Base-by-base conservation (phyloP, 148 eudicot genomes). In the Camellia sinensis region DNA sequence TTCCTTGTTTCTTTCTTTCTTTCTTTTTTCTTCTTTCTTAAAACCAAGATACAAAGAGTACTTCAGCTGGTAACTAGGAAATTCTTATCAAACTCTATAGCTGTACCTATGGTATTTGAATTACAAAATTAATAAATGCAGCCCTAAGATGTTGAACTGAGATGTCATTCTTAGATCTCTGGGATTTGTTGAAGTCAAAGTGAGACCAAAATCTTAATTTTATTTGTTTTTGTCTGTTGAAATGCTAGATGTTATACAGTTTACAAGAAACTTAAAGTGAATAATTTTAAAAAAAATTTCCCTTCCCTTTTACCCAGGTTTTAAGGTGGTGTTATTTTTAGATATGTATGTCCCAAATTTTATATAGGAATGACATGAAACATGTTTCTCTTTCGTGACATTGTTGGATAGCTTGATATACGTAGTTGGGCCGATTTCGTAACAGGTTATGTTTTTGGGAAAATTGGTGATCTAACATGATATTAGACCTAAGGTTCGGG, bases 361-460 rank as follows among this genome's bases (percentile, higher is more conserved):
- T 61, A 52, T 61, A n/a, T 73, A 22, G 21, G 78, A 74, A 19
- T n/a, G 22, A 45, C 68, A 60, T 79, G 76, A 48, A 52, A 14
- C 48, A 19, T n/a, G 44, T 54, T 50, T 61, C 67, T 63, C 13
- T 72, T 73, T 7, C n/a, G 11, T 62, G 37, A 62, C 22, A 43
- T 29, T 29, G 37, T 29, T 29, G 37, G 37, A 29, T 29, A 29
- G 37, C 37, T 29, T 29, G 37, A 29, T 29, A 29, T 29, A 29
- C 37, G 1, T 29, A 29, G 37, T 29, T 29, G 37, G 37, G 37
- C 37, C 37, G 37, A 29, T 29, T 29, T 29, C 37, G 1, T 29
- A 29, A 29, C 37, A 29, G 37, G 37, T 29, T 29, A 29, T 29
- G 37, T 29, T 29, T 29, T 29, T 29, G 37, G 37, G 37, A 29